Conservation (phyloP, 306 rosid genomes). For the Chamaecrista fasciculata region DNA sequence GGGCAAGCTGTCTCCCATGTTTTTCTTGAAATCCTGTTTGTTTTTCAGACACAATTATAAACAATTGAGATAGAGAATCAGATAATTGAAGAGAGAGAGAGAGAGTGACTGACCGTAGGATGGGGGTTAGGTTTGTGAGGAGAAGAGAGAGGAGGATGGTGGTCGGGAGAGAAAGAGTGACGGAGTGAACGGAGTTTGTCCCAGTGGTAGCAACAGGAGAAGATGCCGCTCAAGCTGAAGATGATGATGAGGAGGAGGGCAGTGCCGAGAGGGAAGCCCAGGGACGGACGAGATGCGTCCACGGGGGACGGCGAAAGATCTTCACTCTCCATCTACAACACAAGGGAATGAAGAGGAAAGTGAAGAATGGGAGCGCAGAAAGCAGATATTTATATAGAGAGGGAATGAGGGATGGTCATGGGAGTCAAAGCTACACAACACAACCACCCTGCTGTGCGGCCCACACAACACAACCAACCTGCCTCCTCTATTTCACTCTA, state of each 20-base stretch:
- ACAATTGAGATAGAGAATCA: no score
- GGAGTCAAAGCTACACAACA: no score
- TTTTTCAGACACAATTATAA: no score
- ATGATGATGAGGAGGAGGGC: constrained; percentile 80
- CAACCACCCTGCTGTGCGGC: no score
- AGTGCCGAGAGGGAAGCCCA: constrained; percentile 92
- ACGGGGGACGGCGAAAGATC: constrained; percentile 59
- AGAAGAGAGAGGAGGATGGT: no score
- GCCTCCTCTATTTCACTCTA: no score
- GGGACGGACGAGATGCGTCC: constrained; percentile 83
- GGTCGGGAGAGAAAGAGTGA: constrained; percentile 39
- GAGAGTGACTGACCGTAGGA: constrained; percentile 49
- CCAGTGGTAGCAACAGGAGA: constrained; percentile 98
- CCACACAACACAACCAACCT: no score
- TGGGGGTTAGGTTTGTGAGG: constrained; percentile 42
- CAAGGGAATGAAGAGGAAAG: no score
- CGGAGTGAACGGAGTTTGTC: constrained; percentile 82
- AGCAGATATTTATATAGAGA: no score
- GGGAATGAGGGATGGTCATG: not conserved
- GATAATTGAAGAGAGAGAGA: not conserved
- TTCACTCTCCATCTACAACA: constrained; percentile 56
- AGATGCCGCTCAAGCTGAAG: constrained; percentile 90
- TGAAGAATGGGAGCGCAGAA: no score
- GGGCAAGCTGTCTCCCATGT: constrained; percentile 54
- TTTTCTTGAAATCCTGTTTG: constrained; percentile 44